Conservation (phyloP, 1,284 basidiomycete genomes). For the Papiliotrema laurentii region DNA sequence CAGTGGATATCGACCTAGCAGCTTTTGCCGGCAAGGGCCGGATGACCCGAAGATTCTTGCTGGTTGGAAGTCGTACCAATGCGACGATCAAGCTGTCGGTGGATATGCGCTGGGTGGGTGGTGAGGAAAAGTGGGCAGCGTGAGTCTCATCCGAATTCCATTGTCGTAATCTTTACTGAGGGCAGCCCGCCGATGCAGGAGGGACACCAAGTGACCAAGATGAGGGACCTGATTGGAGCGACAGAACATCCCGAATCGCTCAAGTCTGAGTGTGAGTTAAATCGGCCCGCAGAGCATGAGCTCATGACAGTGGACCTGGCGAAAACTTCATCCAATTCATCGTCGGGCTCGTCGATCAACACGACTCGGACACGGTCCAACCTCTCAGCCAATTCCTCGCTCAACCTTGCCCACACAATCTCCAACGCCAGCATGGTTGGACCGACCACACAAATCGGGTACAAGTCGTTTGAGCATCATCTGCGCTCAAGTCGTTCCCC, state of each 20-base stretch:
- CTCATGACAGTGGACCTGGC: conserved; percentile 15
- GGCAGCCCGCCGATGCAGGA: conserved; percentile 34
- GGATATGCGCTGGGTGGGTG: conserved; percentile 39
- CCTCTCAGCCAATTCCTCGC: conserved; percentile 12
- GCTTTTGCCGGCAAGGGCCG: conserved; percentile 42
- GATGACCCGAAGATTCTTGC: conserved; percentile 39
- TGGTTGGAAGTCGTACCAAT: conserved; percentile 44
- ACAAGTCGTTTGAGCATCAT: conserved; percentile 6
- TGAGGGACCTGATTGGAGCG: conserved; percentile 27
- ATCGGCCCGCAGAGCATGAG: neutral
- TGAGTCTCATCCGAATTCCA: conserved; percentile 16
- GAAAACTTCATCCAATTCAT: conserved; percentile 12
- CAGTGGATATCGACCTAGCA: conserved; percentile 46
- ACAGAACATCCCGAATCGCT: conserved; percentile 6
- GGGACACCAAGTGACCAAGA: conserved; percentile 36
- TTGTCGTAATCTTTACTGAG: conserved; percentile 6
- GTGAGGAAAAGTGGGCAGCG: conserved; percentile 36
- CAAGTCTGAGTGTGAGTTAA: conserved; percentile 24
- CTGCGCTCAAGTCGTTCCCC: neutral
- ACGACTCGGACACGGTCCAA: conserved; percentile 17
- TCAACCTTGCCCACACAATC: conserved; percentile 3
- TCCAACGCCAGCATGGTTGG: neutral
- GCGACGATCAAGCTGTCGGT: conserved; percentile 46
- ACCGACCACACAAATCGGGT: conserved; percentile 4
- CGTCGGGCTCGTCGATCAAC: conserved; percentile 10